Evolutionary conservation across 2,329 filamentous ascomycete genomes (phyloP), one percentile per base, ranked within the genome.

Genomic region (Alternaria gaisen): DNA sequence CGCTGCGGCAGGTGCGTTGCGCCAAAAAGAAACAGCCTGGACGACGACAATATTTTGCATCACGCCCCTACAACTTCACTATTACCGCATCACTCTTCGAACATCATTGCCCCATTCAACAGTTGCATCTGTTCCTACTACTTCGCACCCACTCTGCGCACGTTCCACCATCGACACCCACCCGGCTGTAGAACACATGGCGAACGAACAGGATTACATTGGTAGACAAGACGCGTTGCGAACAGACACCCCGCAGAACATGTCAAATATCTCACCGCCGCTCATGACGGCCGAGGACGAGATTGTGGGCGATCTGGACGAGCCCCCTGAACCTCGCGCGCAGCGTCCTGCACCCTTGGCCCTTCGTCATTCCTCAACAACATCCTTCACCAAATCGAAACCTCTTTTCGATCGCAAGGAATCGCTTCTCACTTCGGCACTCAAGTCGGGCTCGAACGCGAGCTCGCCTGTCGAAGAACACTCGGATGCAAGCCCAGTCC

Each of bases 401-500:
- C 79, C 84, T 34, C 82, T 77, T 32, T 84, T 86, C 56, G 73
- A 75, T 41, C 86, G 86, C 53, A 88, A 91, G 69, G 87, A 93
- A 72, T 98, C 95, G 14, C 86, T 99, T 40, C 83, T 99, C 71
- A 98, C 95, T 24, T 90, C 89, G 75, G 94, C 94, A 36, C 87
- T 98, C 56, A 88, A 77, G 82, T 89, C 67, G 60, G 73, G 65
- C 38, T 89, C 67, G 60, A 73, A 68, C 47, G 58, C 66, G 8
- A 72, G 61, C 58, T 81, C 66, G 79, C 72, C 73, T 3, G 60
- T 76, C 5, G 81, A 83, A 53, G 82, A 82, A 42, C 81, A 83
- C 30, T 66, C 72, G 18, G 77, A 68, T 59, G 68, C 76, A 58
- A 71, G 73, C 58, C 61, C 73, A 58, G 64, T 74, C 64, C 79